A percentile compares a stretch with the other conserved stretches of the same genome.
Conservation (phyloP, 2,329 filamentous ascomycete species). For the Cordyceps farinosa region DNA sequence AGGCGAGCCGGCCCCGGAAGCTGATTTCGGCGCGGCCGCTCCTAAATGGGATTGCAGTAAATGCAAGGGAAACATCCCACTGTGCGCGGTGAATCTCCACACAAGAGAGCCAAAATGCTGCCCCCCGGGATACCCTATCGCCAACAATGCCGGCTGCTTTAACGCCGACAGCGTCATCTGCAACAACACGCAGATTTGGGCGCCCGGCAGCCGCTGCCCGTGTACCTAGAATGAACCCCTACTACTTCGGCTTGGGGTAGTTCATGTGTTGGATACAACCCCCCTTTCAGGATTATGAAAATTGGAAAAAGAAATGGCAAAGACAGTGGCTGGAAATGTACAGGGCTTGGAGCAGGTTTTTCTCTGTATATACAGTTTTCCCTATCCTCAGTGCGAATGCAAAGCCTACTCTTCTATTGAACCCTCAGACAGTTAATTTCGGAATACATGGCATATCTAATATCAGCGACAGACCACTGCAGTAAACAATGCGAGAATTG, state of each 20-base stretch:
- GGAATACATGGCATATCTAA: no score
- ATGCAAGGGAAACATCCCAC: not conserved
- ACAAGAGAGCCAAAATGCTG: slow-evolving; percentile 7
- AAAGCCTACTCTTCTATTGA: not conserved
- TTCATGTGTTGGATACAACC: not conserved
- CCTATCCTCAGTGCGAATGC: slow-evolving; percentile 8
- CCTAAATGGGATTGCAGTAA: not conserved
- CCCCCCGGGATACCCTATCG: not conserved
- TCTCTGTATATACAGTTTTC: slow-evolving; percentile 6
- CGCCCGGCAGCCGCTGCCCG: not conserved
- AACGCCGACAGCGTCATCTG: not conserved
- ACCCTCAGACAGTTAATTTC: no score
- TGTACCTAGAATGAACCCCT: not conserved
- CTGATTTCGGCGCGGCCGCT: not conserved
- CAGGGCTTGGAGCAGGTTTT: slow-evolving; percentile 5
- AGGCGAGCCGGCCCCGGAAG: not conserved
- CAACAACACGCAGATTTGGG: slow-evolving; percentile 8
- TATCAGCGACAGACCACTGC: no score
- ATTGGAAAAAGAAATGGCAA: not conserved
- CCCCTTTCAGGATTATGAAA: not conserved
- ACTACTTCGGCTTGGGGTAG: not conserved
- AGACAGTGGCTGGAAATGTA: not conserved
- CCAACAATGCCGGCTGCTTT: slow-evolving; percentile 6
- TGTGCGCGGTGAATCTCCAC: slow-evolving; percentile 1
- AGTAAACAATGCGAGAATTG: no score